Percentiles rank a stretch among this genome's conserved stretches.
Evolutionary conservation across 495 filamentous ascomycete genomes (phyloP).

Genomic region (Niebla homalea): DNA sequence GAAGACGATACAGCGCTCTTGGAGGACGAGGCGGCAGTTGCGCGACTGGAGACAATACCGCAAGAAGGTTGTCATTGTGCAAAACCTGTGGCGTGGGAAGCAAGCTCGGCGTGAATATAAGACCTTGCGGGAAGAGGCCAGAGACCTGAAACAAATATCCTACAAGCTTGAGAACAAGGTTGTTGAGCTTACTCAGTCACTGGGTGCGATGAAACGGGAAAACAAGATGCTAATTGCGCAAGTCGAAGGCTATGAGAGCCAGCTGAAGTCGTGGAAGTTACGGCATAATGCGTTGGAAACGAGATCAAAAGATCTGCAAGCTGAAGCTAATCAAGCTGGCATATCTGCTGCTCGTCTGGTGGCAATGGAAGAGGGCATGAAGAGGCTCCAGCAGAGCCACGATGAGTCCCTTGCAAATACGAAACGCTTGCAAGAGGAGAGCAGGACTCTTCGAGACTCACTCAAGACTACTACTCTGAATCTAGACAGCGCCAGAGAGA

Average conservation of each 20-base stretch:
- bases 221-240: slow-evolving; percentile 82
- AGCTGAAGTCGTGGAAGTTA: slow-evolving; percentile 87
- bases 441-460: slow-evolving; percentile 64
- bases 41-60: slow-evolving; percentile 78
- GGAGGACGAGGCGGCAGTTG: slow-evolving; percentile 68
- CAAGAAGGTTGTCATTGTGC: slow-evolving; percentile 74
- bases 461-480: slow-evolving; percentile 63
- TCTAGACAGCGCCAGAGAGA: slow-evolving; percentile 57
- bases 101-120: slow-evolving; percentile 74
- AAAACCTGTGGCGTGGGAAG: slow-evolving; percentile 88
- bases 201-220: slow-evolving; percentile 82
- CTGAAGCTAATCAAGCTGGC: slow-evolving; percentile 93
- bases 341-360: slow-evolving; percentile 79
- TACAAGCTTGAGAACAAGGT: slow-evolving; percentile 99
- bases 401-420: slow-evolving; percentile 75
- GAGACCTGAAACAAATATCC: slow-evolving; percentile 96
- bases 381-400: slow-evolving; percentile 71
- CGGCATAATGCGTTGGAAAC: slow-evolving; percentile 85
- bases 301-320: slow-evolving; percentile 82
- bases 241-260: slow-evolving; percentile 90
- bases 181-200: slow-evolving; percentile 86
- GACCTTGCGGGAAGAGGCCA: slow-evolving; percentile 79
- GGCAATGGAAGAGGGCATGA: slow-evolving; percentile 90
- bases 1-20: slow-evolving; percentile 75
- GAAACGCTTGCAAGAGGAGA: slow-evolving; percentile 89